Base-by-base conservation (phyloP, 495 filamentous ascomycete genomes). In the Neurospora sp. region DNA sequence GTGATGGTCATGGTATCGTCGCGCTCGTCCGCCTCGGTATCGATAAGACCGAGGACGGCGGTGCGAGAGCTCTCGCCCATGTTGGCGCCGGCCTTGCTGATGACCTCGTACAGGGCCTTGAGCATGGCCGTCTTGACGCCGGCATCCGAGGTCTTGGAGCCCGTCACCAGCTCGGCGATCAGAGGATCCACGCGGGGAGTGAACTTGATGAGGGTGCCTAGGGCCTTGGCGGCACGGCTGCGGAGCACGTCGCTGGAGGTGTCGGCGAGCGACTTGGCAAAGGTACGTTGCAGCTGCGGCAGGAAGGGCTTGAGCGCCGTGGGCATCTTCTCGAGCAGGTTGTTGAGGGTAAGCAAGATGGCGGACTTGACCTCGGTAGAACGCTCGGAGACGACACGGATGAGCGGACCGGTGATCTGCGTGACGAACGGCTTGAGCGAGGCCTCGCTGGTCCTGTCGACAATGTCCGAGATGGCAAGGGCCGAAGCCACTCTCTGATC, bases 111-210 rank as follows among this genome's bases (percentile, higher is more conserved):
- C 54, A 99, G 84, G 6, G 96, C 96, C 85, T 97, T 97, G 74
- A 98, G 88, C 96, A 99, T 99, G 19, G 96, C 96, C 79, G 93
- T 96, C 83, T 89, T 92, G 72, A 99, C 96, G 69, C 96, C 96
- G 19, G 88, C 72, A 81, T 99, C 96, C 4, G 90, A 82, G 0
- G 96, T 97, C 84, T 94, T 97, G 3, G 94, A 94, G 13, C 96
- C 96, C 36, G 96, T 90, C 36, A 98, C 94, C 70, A 99, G 88
- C 81, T 99, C 96, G 76, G 88, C 82, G 38, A 87, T 86, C 39
- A 99, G 86, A 54, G 96, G 96, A 82, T 99, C 96, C 42, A 99
- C 94, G 71, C 96, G 90, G 15, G 96, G 96, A 3, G 96, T 99
- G 77, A 98, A 88, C 71, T 94, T 97, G 82, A 99, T 98, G 70